These are phyloP conservation scores for Lathyrus sativus DNA, from an alignment of 306 rosid genomes.

Conservation along the genomic window DNA sequence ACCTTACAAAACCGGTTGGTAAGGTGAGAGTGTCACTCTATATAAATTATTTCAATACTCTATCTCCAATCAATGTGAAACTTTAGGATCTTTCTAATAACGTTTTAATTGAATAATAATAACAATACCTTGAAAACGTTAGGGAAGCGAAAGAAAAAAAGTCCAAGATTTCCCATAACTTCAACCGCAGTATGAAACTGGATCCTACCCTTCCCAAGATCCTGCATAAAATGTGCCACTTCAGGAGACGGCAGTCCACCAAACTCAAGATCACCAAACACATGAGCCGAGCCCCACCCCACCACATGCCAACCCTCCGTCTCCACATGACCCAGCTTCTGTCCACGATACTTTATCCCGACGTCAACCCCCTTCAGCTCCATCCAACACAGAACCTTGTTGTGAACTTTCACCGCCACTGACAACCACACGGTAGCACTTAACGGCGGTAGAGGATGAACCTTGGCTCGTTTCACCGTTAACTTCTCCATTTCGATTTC, in stretches of 20 bases:
- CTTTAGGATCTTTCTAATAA: too few species aligned
- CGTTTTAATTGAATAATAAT: background rate
- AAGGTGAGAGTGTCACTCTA: too few species aligned
- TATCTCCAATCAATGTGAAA: too few species aligned
- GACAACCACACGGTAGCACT: conserved; percentile 45
- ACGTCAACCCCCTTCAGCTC: conserved; percentile 50
- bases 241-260: conserved; percentile 50
- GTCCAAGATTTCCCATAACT: conserved; percentile 52
- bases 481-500: conserved; percentile 47
- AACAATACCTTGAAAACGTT: conserved; percentile 45
- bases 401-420: conserved; percentile 48
- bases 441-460: conserved; percentile 55
- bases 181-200: conserved; percentile 48
- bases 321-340: conserved; percentile 58
- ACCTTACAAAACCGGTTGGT: too few species aligned
- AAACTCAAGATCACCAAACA: conserved; percentile 55
- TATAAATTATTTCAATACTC: too few species aligned
- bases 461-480: conserved; percentile 36
- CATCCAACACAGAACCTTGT: conserved; percentile 54
- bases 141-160: conserved; percentile 41
- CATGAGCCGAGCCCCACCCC: conserved; percentile 52
- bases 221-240: conserved; percentile 56
- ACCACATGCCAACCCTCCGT: conserved; percentile 52
- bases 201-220: conserved; percentile 51
- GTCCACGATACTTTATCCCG: conserved; percentile 58